Percentiles rank a stretch among this genome's conserved stretches.
phyloP scores from a whole-genome alignment of 495 filamentous ascomycete genomes.

The Neurospora sp. region DNA sequence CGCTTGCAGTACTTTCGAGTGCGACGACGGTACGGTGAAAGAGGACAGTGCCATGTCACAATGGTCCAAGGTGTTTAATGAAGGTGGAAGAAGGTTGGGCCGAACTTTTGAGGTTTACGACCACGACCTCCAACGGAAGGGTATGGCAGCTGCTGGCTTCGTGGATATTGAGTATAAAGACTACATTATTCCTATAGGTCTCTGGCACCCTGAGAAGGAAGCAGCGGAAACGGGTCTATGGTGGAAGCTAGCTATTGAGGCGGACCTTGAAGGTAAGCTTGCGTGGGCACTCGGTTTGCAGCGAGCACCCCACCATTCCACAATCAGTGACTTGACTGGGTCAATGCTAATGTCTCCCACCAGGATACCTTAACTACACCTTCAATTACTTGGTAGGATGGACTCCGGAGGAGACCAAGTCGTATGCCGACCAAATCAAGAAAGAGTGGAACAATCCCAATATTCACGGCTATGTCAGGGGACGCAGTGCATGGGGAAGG shows the following conservation, averaged over 20 bases:
- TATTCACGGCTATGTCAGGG: background rate
- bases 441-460: background rate
- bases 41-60: conserved; percentile 8
- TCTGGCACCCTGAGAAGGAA: background rate
- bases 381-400: background rate
- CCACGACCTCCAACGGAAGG: conserved; percentile 19
- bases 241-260: background rate
- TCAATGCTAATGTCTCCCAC: background rate
- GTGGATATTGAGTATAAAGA: conserved; percentile 6
- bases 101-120: conserved; percentile 12
- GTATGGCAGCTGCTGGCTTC: conserved; percentile 33
- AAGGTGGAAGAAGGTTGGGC: conserved; percentile 8
- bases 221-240: background rate
- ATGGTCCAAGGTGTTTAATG: conserved; percentile 13
- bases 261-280: background rate
- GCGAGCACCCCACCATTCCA: background rate
- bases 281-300: background rate
- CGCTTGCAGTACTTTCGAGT: conserved; percentile 9
- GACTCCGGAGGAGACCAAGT: background rate
- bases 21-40: conserved; percentile 10
- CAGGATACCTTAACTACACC: background rate
- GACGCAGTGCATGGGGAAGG: background rate
- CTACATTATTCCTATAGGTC: conserved; percentile 1
- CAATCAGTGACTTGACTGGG: background rate
- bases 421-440: background rate